Evolutionary conservation across 345 rosid genomes (phyloP), one percentile per base, ranked within the genome.

Genomic region (Eucalyptus grandis): DNA sequence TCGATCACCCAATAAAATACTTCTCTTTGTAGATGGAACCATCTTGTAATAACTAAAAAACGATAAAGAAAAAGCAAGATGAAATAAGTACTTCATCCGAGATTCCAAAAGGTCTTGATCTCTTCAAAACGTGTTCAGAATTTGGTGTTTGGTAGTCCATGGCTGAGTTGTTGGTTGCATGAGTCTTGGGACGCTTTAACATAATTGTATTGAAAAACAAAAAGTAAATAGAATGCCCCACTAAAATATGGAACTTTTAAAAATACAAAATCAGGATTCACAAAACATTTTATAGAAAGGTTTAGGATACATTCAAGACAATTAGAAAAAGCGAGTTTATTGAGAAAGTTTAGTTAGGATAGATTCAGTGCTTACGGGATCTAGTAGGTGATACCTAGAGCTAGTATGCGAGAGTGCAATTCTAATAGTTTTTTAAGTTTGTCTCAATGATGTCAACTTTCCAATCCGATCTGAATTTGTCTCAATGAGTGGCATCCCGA

Each of bases 81-180:
- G 85, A 44, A 56, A 49, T 88, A 15, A 92, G 53, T 69, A 37
- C 40, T 37, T 37, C 94, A 72, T 93, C 88, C 34, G 89, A 87
- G 56, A 90, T 87, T 58, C 93, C 93, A 89, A 92, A 90, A 26
- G 89, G 87, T 89, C 86, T 92, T 69, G 88, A 14, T 90, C 92
- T 91, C 90, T 93, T 93, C 86, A 89, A 49, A 37, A 88, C 83
- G 72, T 88, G 90, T 54, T 93, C 92, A 86, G 89, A 40, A 40
- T 40, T 92, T 67, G 87, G 72, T 54, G 88, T 86, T 54, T 89
- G 93, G 82, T 88, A 91, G 88, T 91, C 93, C 89, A 92, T 56
- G 72, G 91, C 89, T 53, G 40, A 37, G 40, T 37, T 37, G 40
- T 37, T 37, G 40, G 40, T 4, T 4, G 90, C 90, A 83, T 91